Conservation (phyloP, 2,329 filamentous ascomycete genomes). For the Dothistroma septosporum region DNA sequence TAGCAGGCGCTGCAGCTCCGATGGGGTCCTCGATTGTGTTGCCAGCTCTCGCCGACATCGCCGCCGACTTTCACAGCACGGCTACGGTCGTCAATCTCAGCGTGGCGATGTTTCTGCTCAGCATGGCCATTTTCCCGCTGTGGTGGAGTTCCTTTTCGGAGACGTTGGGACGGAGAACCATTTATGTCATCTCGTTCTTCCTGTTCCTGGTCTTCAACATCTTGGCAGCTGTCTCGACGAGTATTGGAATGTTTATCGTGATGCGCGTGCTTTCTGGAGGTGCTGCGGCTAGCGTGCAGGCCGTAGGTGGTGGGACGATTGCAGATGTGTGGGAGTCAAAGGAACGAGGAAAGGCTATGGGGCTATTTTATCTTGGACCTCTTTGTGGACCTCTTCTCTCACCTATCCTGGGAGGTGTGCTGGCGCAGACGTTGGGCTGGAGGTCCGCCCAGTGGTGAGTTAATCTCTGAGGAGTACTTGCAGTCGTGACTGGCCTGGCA, state of each 20-base stretch:
- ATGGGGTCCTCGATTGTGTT: slow-evolving; percentile 82
- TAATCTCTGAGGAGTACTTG: too few species aligned
- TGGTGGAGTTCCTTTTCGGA: slow-evolving; percentile 87
- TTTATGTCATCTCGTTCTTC: slow-evolving; percentile 71
- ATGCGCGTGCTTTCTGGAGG: slow-evolving; percentile 72
- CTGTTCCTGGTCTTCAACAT: slow-evolving; percentile 69
- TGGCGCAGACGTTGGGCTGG: slow-evolving; percentile 69
- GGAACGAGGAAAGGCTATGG: slow-evolving; percentile 75
- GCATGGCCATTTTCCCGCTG: slow-evolving; percentile 74
- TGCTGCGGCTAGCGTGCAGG: slow-evolving; percentile 74
- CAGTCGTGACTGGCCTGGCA: too few species aligned
- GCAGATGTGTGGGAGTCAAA: slow-evolving; percentile 72
- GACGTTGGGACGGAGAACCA: slow-evolving; percentile 63
- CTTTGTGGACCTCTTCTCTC: slow-evolving; percentile 69
- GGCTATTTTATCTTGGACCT: slow-evolving; percentile 76
- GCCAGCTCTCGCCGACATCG: slow-evolving; percentile 64
- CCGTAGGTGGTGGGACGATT: slow-evolving; percentile 78
- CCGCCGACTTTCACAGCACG: slow-evolving; percentile 57
- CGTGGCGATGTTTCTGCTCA: slow-evolving; percentile 75
- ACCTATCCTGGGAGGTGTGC: slow-evolving; percentile 69
- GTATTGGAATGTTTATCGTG: slow-evolving; percentile 71
- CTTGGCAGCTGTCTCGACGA: slow-evolving; percentile 63
- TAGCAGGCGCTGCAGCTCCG: slow-evolving; percentile 73
- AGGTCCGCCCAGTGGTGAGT: slow-evolving; percentile 62
- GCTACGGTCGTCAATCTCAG: slow-evolving; percentile 69